Evolutionary conservation across 768 basidiomycete genomes (phyloP).

Genomic region (Galerina marginata): DNA sequence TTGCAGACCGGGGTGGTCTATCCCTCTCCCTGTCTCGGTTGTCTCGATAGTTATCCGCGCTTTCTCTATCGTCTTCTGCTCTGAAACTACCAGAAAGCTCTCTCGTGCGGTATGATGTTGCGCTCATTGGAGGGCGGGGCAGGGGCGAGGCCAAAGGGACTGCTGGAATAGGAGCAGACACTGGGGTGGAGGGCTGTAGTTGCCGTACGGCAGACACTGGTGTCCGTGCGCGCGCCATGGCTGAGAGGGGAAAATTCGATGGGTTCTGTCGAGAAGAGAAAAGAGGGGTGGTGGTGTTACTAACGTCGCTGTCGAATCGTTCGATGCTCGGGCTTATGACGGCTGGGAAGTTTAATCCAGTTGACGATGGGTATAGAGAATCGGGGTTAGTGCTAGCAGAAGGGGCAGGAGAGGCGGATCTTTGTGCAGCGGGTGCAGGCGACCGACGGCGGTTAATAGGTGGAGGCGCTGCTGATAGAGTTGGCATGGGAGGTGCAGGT

Average conservation of each 20-base stretch:
- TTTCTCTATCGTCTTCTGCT: slow-evolving; percentile 18
- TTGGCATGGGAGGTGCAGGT: slow-evolving; percentile 34
- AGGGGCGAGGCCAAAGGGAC: slow-evolving; percentile 37
- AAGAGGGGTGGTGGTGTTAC: slow-evolving; percentile 17
- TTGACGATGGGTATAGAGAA: slow-evolving; percentile 23
- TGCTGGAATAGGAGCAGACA: slow-evolving; percentile 31
- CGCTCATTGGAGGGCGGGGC: slow-evolving; percentile 38
- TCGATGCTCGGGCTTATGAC: slow-evolving; percentile 18
- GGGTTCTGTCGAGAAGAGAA: slow-evolving; percentile 15
- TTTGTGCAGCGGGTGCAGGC: slow-evolving; percentile 30
- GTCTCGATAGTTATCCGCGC: slow-evolving; percentile 22
- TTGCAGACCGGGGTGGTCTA: slow-evolving; percentile 37
- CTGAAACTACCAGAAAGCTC: slow-evolving; percentile 28
- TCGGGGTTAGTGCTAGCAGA: slow-evolving; percentile 14
- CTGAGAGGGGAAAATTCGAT: slow-evolving; percentile 9
- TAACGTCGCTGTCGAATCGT: slow-evolving; percentile 16
- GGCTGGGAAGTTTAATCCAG: slow-evolving; percentile 19
- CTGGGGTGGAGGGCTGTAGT: slow-evolving; percentile 21
- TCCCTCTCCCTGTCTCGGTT: slow-evolving; percentile 19
- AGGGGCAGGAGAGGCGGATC: slow-evolving; percentile 18
- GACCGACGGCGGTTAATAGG: slow-evolving; percentile 33
- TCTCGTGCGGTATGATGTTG: slow-evolving; percentile 27
- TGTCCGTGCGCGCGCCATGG: slow-evolving; percentile 30
- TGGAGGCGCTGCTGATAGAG: slow-evolving; percentile 32
- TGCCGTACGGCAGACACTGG: slow-evolving; percentile 29